Evolutionary conservation across 192 early-diverging fungal species (phyloP), one percentile per base, ranked within the genome.

Genomic region (Coemansia sp.): DNA sequence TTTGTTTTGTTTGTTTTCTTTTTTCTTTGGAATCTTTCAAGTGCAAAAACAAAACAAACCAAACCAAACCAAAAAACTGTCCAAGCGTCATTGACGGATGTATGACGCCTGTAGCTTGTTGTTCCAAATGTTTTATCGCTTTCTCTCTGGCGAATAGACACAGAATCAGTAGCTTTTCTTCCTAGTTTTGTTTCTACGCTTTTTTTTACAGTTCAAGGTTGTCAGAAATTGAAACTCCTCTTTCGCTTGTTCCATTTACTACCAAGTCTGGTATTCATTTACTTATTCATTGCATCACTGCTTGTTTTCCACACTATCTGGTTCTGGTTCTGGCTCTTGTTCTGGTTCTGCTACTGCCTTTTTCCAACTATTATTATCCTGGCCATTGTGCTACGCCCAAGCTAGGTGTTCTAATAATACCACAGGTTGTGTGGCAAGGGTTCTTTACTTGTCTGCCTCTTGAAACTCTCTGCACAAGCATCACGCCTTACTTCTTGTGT

Each of bases 401-500:
- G 13, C 8, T 4, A 45, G 44, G 51, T n/a, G 7, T 53, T 53
- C 10, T n/a, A 53, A 53, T 53, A 53, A 12, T 58, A 9, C 17
- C 5, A 7, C 16, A n/a, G 32, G 11, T 12, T 6, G 19, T 59
- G 39, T 41, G 16, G 11, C 11, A 41, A 32, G 57, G 14, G 57
- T 39, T n/a, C 25, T 14, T 59, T 25, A 14, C 40, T 59, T 59
- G 37, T 13, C 17, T n/a, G 39, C 40, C n/a, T 32, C n/a, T 5
- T 12, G 22, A 54, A 11, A 25, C 51, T 25, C 51, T 54, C 48
- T 17, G 48, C 7, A 25, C 20, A 54, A 54, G 51, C 22, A 25
- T 22, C 51, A 13, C 51, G 51, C 20, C 51, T 54, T 17, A 13
- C 51, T 63, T 48, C 48, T 63, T 63, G 32, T 46, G 16, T 22